Conservation (phyloP, 768 basidiomycete species). For the Mrakia gelida region DNA sequence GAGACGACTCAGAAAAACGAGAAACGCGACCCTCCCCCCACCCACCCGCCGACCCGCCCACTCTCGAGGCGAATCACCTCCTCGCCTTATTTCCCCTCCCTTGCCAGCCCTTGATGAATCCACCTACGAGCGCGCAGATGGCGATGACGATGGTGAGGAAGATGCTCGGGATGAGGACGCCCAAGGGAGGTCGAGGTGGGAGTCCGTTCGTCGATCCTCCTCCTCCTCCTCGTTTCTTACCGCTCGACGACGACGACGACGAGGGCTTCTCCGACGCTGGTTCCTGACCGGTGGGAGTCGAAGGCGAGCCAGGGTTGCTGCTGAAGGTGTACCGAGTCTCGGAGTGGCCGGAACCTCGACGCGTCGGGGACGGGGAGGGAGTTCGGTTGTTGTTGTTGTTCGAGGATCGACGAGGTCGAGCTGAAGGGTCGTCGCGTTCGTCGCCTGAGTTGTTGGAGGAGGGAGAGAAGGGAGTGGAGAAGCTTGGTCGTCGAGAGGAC, state of each 20-base stretch:
- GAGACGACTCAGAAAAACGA: no score
- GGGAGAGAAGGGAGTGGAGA: background rate
- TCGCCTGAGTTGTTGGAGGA: background rate
- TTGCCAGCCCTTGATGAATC: constrained; percentile 12
- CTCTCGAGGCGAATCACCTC: no score
- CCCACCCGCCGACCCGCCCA: no score
- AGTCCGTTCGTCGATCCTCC: background rate
- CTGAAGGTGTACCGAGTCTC: constrained; percentile 1
- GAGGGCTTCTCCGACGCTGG: background rate
- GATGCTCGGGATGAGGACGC: constrained; percentile 23
- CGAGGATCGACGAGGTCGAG: background rate
- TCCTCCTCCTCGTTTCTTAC: background rate
- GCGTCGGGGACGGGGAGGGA: background rate
- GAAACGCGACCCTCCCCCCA: background rate
- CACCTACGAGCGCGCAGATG: constrained; percentile 15
- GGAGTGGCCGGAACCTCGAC: background rate
- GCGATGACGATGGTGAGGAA: constrained; percentile 21
- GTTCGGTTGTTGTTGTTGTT: background rate
- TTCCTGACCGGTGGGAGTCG: background rate
- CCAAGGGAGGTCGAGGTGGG: constrained; percentile 25
- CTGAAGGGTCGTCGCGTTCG: background rate
- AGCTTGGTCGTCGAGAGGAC: constrained; percentile 10
- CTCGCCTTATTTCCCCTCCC: background rate
- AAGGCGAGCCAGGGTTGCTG: background rate
- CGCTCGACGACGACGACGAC: background rate